A percentile compares a stretch with the other conserved stretches of the same genome.
Evolutionary conservation across 306 rosid genomes (phyloP).

Genomic region (Medicago arabica): DNA sequence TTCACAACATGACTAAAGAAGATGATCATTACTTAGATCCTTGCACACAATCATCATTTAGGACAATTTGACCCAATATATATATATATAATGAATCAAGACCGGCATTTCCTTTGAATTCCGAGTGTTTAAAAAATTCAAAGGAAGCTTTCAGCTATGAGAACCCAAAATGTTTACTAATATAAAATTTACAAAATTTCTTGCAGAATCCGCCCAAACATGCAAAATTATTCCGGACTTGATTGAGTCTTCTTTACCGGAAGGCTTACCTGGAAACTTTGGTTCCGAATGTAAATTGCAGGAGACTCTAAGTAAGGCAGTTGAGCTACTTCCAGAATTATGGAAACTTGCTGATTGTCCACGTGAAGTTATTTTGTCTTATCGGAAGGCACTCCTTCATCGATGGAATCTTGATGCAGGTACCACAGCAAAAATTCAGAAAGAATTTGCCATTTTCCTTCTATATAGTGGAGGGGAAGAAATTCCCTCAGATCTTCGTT

Average conservation of each 20-base stretch:
- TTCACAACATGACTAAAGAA: constrained; percentile 26
- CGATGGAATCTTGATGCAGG: constrained; percentile 76
- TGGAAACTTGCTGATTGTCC: constrained; percentile 84
- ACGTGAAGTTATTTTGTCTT: constrained; percentile 78
- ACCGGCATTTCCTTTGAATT: constrained; percentile 10
- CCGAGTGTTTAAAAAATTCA: background rate
- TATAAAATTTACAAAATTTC: constrained; percentile 45
- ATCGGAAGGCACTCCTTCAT: constrained; percentile 71
- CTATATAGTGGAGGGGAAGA: constrained; percentile 86
- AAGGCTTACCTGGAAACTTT: constrained; percentile 83
- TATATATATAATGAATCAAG: constrained; percentile 25
- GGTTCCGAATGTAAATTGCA: constrained; percentile 86
- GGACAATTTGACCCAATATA: background rate
- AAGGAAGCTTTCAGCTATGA: constrained; percentile 33
- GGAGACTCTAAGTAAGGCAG: constrained; percentile 75
- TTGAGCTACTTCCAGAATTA: constrained; percentile 88
- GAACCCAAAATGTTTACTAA: constrained; percentile 40
- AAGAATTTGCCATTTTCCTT: constrained; percentile 82
- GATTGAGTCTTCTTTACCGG: constrained; percentile 83
- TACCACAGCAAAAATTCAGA: constrained; percentile 72
- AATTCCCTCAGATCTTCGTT: constrained; percentile 80
- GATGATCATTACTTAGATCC: constrained; percentile 22
- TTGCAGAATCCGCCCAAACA: constrained; percentile 94
- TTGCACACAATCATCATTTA: constrained; percentile 9
- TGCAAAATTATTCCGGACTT: constrained; percentile 86